These are phyloP conservation scores for Nephelium lappaceum DNA, from an alignment of 345 rosid species.

Conservation along the genomic window DNA sequence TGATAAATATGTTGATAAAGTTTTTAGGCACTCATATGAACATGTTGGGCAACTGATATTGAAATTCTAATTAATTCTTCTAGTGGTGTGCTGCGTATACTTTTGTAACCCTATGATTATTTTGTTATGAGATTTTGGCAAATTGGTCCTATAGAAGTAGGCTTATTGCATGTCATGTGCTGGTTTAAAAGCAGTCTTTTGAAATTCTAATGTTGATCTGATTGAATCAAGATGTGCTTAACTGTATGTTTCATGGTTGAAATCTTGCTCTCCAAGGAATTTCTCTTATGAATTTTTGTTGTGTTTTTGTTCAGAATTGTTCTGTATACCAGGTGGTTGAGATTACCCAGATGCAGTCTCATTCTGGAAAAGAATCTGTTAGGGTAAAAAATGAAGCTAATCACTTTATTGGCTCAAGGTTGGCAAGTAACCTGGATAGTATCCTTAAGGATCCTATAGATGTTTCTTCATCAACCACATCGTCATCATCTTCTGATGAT, in stretches of 20 bases:
- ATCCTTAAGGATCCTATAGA: constrained; percentile 29
- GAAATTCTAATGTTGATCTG: constrained; percentile 5
- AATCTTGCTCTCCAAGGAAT: not conserved
- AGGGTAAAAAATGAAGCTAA: constrained; percentile 45
- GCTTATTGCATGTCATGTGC: not conserved
- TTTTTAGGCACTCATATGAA: not conserved
- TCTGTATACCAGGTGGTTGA: constrained; percentile 21
- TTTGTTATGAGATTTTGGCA: not conserved
- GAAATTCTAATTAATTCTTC: not conserved
- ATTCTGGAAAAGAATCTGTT: constrained; percentile 32
- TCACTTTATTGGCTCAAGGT: constrained; percentile 30
- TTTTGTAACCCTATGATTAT: not conserved
- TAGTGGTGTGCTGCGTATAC: not conserved
- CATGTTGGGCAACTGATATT: not conserved
- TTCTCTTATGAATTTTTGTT: not conserved
- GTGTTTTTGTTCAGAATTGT: constrained; percentile 4
- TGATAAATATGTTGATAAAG: not conserved
- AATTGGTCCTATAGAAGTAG: not conserved
- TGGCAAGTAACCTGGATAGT: constrained; percentile 24
- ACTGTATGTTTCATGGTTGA: not conserved
- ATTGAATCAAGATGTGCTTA: not conserved
- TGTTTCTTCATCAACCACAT: constrained; percentile 40
- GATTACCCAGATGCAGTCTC: constrained; percentile 47
- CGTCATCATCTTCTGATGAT: constrained; percentile 41
- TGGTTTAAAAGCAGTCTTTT: not conserved